Evolutionary conservation across 345 rosid species (phyloP), one percentile per base, ranked within the genome.

Genomic region (Lenwebbia sp.): DNA sequence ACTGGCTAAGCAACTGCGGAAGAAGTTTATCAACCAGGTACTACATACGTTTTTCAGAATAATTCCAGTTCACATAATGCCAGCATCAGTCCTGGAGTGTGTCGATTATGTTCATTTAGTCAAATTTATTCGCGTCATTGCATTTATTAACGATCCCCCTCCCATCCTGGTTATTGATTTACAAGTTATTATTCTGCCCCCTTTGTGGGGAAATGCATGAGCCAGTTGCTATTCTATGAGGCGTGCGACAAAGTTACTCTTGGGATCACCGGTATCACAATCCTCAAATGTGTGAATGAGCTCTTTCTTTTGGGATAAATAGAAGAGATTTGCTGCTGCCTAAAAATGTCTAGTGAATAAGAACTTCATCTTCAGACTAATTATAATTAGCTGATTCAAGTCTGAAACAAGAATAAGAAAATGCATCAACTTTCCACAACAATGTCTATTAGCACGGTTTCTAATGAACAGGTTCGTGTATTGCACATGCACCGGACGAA

Each of bases 21-120:
- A 95, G 93, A 94, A 93, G 89, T 95, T 94, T 83, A 85, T 83
- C 65, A 91, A 94, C 91, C 99, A 98, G 98, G 98, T 98, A 87
- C 23, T 33, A 11, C 76, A 83, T 82, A 15, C 2, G 37, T 14
- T 30, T 13, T 30, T 30, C 22, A 7, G 22, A 62, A 62, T 15
- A 30, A 62, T 62, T 30, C 75, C 41, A 30, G 22, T 62, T 62
- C 1, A 40, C 75, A 15, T 62, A 7, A 15, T 62, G 75, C 2
- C 23, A 3, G 75, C 8, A 14, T 62, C 11, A 15, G 75, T 30
- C 75, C 30, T 62, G 75, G 75, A 62, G 19, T 51, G 53, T 62
- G 49, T 85, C 56, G 52, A 40, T 84, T 21, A 15, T 25, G 25
- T 17, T 60, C 37, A n/a, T 25, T 17, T 0, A 84, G 23, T 49